Base-by-base conservation (phyloP, 2,329 filamentous ascomycete species). In the Xylaria arbuscula region DNA sequence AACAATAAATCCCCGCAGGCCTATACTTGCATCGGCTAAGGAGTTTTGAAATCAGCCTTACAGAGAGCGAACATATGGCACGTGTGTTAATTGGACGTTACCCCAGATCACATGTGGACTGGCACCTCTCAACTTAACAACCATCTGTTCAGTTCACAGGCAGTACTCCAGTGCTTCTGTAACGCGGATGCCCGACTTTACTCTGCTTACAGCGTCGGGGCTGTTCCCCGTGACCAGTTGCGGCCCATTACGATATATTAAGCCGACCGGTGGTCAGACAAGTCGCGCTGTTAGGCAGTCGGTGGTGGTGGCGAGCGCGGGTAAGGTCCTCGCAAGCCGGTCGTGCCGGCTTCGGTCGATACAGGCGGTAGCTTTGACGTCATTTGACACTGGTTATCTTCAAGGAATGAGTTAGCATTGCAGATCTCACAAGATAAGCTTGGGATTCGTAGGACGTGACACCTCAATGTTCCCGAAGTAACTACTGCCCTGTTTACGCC, bases 211-310 rank as follows among this genome's bases (percentile, higher is more conserved):
- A 47, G 34, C n/a, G 56, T 24, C 62, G 58, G 64, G 45, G 32
- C 40, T 17, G 47, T 65, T 56, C 57, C 62, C 53, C 53, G 53
- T 62, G 48, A 62, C 53, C 34, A 62, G 38, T 54, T 45, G 64
- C 47, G 47, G 65, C 17, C 45, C 48, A 54, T 51, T 45, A 51
- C 51, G 24, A 53, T 65, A 67, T 40, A 65, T 70, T 68, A 68
- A 64, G 65, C 61, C 64, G 61, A 63, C 55, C 47, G 61, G 62
- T 63, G 65, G 68, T 65, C 58, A 70, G 68, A 64, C 55, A 53
- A 3, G 13, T 36, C 7, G 42, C 34, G 59, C 47, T 13, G 50
- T 19, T 19, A 11, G 51, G 58, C 38, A 42, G 36, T 36, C 32
- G 61, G 24, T 47, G 13, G n/a, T 53, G 36, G 50, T 40, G 51